Conservation (phyloP, 2,329 filamentous ascomycete species). For the Exophiala spinifera region DNA sequence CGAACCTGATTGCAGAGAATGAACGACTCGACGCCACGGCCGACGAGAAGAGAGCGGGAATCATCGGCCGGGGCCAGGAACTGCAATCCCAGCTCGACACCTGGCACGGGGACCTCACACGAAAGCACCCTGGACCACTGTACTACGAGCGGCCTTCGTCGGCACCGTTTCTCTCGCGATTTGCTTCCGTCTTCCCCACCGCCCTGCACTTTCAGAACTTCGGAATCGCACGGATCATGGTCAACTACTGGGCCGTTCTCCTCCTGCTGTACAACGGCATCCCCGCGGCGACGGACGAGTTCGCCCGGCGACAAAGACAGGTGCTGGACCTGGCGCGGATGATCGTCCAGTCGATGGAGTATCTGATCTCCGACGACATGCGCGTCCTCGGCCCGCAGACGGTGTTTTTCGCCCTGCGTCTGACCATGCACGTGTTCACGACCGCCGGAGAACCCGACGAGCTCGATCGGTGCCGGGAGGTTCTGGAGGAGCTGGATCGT, state of each 20-base stretch:
- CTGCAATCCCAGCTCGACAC: constrained; percentile 5
- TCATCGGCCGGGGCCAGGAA: constrained; percentile 5
- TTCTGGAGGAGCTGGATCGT: constrained; percentile 8
- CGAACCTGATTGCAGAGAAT: constrained; percentile 2
- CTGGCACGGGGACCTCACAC: background rate
- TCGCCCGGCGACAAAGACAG: constrained; percentile 2
- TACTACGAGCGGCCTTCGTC: constrained; percentile 1
- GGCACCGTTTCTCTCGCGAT: background rate
- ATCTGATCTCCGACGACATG: constrained; percentile 13
- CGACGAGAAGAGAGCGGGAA: background rate
- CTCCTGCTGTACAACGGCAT: constrained; percentile 13
- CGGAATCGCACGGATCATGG: constrained; percentile 9
- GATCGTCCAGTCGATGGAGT: constrained; percentile 13
- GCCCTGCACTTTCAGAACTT: constrained; percentile 10
- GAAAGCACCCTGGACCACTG: background rate
- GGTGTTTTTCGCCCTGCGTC: constrained; percentile 7
- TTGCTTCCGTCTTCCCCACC: constrained; percentile 6
- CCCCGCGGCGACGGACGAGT: background rate
- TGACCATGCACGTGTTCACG: constrained; percentile 9
- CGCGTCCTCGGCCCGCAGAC: constrained; percentile 8
- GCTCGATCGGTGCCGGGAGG: background rate
- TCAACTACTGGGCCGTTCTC: constrained; percentile 13
- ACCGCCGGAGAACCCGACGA: background rate
- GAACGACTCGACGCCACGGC: background rate
- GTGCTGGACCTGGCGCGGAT: constrained; percentile 2